Base-by-base conservation (phyloP, 768 basidiomycete species). In the Pulveroboletus sp. region DNA sequence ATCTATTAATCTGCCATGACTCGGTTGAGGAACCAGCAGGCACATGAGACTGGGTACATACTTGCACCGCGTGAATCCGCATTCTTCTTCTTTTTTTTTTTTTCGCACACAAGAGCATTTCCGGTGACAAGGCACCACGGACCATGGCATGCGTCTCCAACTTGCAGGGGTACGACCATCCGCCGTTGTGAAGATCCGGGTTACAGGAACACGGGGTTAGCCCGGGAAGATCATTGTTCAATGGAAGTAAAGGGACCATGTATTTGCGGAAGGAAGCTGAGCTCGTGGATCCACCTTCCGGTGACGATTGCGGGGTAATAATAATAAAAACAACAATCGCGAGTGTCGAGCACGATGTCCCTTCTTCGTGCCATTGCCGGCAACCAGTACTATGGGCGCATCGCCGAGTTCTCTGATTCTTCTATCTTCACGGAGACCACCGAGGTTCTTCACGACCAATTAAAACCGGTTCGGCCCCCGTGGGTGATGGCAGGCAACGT, bases 171-270 rank as follows among this genome's bases (percentile, higher is more conserved):
- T 39, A 48, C 46, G 50, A 50, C 42, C 4, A 52, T 49, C 38
- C 47, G 11, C 24, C 32, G 51, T 47, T 47, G 41, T 55, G 53
- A 53, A 57, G 57, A 64, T 64, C 13, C 63, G 60, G 63, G 49
- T n/a, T 48, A 36, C 50, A 47, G 60, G 53, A 55, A 54, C 47
- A 46, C 55, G 50, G 57, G 53, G 33, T 37, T 5, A 18, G 53
- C 13, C 51, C 43, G 62, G 57, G 42, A 54, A 51, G 43, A 49
- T 62, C 61, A 50, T 51, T 26, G 46, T 35, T 53, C 50, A 61
- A 61, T 55, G 63, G 35, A 51, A 53, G 21, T 9, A 28, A 17
- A 18, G 50, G 36, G 49, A 14, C 39, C n/a, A 33, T 15, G 18
- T 24, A 32, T 15, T 21, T 39, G 33, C 47, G 37, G 30, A 43